Conservation (phyloP, 108 stramenopile species). For the Skeletonema costatum region DNA sequence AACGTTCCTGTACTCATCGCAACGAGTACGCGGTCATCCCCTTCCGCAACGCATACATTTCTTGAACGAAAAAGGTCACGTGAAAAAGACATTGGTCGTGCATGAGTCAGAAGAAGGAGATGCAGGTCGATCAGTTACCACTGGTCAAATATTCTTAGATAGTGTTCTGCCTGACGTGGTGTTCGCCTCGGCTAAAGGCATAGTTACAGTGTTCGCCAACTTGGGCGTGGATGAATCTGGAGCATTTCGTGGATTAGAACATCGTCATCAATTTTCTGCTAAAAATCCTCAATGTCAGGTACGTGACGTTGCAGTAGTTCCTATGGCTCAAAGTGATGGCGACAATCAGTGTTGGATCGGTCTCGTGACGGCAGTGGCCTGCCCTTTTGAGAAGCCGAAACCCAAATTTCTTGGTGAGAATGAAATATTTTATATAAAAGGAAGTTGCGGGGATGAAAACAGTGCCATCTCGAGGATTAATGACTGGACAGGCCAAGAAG, state of each 20-base stretch:
- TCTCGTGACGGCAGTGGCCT: slow-evolving; percentile 9
- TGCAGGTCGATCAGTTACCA: slow-evolving; percentile 23
- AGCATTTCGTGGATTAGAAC: slow-evolving; percentile 7
- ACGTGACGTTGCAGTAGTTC: slow-evolving; percentile 13
- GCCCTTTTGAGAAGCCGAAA: not conserved
- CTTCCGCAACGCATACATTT: slow-evolving; percentile 20
- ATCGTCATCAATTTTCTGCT: not conserved
- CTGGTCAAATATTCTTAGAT: slow-evolving; percentile 13
- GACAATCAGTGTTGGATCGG: slow-evolving; percentile 11
- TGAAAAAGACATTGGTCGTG: slow-evolving; percentile 11
- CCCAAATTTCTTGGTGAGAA: slow-evolving; percentile 3
- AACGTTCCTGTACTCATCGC: slow-evolving; percentile 2
- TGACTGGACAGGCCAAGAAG: no score
- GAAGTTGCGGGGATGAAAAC: not conserved
- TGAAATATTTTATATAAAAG: slow-evolving; percentile 5
- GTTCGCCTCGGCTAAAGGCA: slow-evolving; percentile 11
- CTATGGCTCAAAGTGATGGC: not conserved
- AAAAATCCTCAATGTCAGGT: slow-evolving; percentile 8
- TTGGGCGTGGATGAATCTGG: slow-evolving; percentile 15
- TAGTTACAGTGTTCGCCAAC: slow-evolving; percentile 20
- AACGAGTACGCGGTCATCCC: slow-evolving; percentile 7
- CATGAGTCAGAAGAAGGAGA: slow-evolving; percentile 11
- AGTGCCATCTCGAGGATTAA: no score
- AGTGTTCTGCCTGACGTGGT: slow-evolving; percentile 11
- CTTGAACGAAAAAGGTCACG: slow-evolving; percentile 6